Base-by-base conservation (phyloP, 2,329 filamentous ascomycete species). In the Aspergillus sp. region DNA sequence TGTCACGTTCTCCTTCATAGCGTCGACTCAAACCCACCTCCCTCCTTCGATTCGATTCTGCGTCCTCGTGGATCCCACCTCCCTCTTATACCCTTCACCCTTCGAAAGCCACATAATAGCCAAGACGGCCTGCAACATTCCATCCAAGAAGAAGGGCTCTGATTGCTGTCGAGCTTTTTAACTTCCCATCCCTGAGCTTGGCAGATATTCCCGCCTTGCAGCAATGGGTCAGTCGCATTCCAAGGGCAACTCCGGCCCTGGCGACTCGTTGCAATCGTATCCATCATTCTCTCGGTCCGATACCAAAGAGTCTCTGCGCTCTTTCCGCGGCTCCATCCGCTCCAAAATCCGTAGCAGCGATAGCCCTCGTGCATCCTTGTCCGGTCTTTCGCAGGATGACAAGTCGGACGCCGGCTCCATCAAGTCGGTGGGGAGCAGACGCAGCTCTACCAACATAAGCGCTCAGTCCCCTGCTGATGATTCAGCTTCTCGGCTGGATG, bases 281-380 rank as follows among this genome's bases (percentile, higher is more conserved):
- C 93, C 92, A 24, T 96, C 93, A 24, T 93, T 97, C 70, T 89
- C 87, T 75, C 88, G 88, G 69, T 90, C 91, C 51, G 93, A 97
- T 69, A 97, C 93, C 24, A 93, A 92, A 70, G 92, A 96, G 60
- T 96, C 91, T 6, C 84, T 88, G 30, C 88, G 91, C 59, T 96
- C 92, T 4, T 86, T 96, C 71, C 85, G 89, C 61, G 87, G 85
- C 36, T 82, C 82, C 8, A 82, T 97, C 61, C 83, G 90, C 55
- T 95, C 90, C 56, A 96, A 96, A 75, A 96, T 96, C 54, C 69
- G 69, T 66, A 69, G 60, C 60, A 83, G 78, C 43, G 92, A 96
- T 66, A 96, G 92, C 69, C 91, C 92, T 19, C 82, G 90, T 59
- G 85, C 81, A 60, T 96, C 92, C 11, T 79, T 82, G 35, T 78